Base-by-base conservation (phyloP, 352 stramenopile species). In the Phytophthora kernoviae region DNA sequence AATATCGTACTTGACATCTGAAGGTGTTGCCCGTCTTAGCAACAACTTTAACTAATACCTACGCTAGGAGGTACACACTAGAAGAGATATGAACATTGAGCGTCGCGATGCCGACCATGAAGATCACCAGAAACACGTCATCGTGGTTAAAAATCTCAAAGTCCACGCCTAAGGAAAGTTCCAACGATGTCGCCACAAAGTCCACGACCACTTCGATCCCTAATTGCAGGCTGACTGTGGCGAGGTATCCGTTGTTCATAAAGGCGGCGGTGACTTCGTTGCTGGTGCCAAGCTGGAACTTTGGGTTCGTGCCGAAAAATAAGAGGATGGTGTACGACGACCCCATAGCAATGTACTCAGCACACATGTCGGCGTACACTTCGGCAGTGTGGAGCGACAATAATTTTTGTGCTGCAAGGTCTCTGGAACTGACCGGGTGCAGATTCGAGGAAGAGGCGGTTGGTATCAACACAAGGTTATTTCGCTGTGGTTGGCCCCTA, bases 351-450 rank as follows among this genome's bases (percentile, higher is more conserved):
- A 74, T 74, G 52, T 72, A 74, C 56, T 77, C 69, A 44, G 49
- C 70, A 43, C 75, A 57, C 70, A 73, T 75, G 33, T 73, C 70
- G 6, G 58, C 61, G 30, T 73, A 79, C 11, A 79, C 70, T 39
- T 79, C 70, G 5, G 62, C 62, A 0, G 58, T 58, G 30, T 79
- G 65, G 9, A 41, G 11, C 18, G 30, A 33, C 33, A 44, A 34
- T 12, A 44, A 17, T 37, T 65, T 59, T 9, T 54, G 32, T 11
- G 34, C 20, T 15, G 41, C 14, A 18, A 46, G 40, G 18, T 30
- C 5, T 4, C n/a, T 15, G 20, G n/a, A n/a, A n/a, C n/a, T n/a
- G 20, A 30, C 17, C n/a, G 14, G 36, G n/a, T 20, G 36, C 5
- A 7, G 36, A 43, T 43, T 20, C 36, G n/a, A n/a, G n/a, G n/a